A percentile compares a stretch with the other conserved stretches of the same genome.
phyloP scores from a whole-genome alignment of 2,329 filamentous ascomycete species.

The Colletotrichum sp. region DNA sequence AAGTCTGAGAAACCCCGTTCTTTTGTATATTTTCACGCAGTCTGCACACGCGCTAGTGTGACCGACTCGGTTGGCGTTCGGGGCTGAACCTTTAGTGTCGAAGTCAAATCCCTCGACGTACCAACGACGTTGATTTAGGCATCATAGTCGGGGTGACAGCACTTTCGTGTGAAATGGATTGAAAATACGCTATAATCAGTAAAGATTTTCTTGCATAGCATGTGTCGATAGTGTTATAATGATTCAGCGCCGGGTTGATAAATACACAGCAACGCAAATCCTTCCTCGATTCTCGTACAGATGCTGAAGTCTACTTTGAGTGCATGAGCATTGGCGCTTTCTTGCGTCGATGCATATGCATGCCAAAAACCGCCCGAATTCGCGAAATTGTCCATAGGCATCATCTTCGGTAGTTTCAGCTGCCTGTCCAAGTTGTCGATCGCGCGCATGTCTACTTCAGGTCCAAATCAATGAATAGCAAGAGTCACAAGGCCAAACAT shows the following conservation, averaged over 20 bases:
- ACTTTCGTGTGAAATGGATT: neutral
- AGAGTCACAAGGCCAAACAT: neutral
- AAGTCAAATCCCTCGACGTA: neutral
- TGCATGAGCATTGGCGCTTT: neutral
- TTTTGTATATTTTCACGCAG: neutral
- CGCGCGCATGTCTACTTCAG: neutral
- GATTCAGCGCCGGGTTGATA: neutral
- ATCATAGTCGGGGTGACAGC: neutral
- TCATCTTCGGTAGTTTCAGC: neutral
- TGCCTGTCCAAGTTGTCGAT: neutral
- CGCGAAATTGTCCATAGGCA: neutral
- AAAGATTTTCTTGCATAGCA: neutral
- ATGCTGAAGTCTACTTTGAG: neutral
- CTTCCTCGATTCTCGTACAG: neutral
- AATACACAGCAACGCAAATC: neutral
- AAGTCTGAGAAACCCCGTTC: neutral
- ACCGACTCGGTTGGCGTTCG: neutral
- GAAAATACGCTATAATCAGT: neutral
- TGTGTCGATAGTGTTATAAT: neutral
- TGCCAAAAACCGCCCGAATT: neutral
- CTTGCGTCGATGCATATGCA: neutral
- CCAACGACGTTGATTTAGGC: neutral
- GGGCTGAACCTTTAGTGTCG: neutral
- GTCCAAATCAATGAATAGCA: neutral
- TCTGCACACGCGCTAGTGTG: neutral